phyloP scores from a whole-genome alignment of 73 alveolate species.

The Halteria grandinella region DNA sequence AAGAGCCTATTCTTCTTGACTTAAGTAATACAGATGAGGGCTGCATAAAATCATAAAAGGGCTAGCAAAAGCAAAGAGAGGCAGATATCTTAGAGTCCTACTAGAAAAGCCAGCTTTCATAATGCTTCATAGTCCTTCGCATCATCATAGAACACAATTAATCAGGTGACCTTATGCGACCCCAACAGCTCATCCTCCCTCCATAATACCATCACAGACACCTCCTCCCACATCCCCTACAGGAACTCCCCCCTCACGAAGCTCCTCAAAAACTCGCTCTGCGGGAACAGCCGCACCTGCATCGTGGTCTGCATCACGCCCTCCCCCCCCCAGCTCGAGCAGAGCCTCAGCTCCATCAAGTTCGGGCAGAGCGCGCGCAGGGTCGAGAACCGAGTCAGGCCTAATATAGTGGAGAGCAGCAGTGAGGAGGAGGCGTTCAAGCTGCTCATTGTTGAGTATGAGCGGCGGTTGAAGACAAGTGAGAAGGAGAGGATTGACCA shows the following conservation, averaged over 20 bases:
- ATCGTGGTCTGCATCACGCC: constrained; percentile 90
- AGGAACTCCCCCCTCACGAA: constrained; percentile 92
- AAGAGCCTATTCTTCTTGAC: constrained; percentile 79
- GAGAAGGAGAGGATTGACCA: constrained; percentile 33
- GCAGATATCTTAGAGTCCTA: no score
- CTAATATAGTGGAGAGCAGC: constrained; percentile 19
- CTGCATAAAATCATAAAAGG: no score
- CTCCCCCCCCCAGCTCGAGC: constrained; percentile 69
- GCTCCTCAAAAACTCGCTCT: constrained; percentile 89
- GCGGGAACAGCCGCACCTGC: constrained; percentile 93
- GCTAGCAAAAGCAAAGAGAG: no score
- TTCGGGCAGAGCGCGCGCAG: constrained; percentile 53
- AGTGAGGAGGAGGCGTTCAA: constrained; percentile 60
- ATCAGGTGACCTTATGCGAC: no score
- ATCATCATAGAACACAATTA: no score
- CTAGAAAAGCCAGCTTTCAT: background rate
- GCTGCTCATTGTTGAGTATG: constrained; percentile 55
- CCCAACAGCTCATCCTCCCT: no score
- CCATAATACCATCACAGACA: background rate
- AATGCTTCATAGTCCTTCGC: background rate
- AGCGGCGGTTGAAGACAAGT: constrained; percentile 35
- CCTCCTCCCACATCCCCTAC: constrained; percentile 91
- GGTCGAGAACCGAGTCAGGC: constrained; percentile 45
- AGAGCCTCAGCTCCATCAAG: constrained; percentile 31
- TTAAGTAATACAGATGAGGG: constrained; percentile 72